Base-by-base conservation (phyloP, 371 early-diverging fungal species). In the Synchytrium microbalum region DNA sequence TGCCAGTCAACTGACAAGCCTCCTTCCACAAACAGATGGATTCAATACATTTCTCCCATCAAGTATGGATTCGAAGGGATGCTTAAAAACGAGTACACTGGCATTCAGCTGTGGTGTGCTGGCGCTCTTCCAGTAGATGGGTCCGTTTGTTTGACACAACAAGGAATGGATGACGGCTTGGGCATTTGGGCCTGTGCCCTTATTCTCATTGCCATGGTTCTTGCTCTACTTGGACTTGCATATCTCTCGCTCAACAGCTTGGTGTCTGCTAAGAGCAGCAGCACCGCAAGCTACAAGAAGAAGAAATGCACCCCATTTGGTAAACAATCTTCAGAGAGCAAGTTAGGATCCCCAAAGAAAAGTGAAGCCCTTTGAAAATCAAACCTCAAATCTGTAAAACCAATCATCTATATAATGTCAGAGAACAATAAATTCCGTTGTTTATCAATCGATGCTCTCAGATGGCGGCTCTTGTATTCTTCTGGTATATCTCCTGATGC, bases 21-120 rank as follows among this genome's bases (percentile, higher is more conserved):
- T 64, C 24, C 62, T 63, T 63, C 57, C 5, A 1, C 25, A 51
- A 25, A 58, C 2, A n/a, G 25, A 46, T 84, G 84, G 85, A 69
- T 85, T 64, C 77, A 84, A 61, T 81, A 83, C 69, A 60, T 84
- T 38, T 81, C 83, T 52, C 85, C 86, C 38, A 78, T 75, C 23
- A 59, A 63, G 46, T 76, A 72, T 32, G 65, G 72, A 5, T 76
- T 74, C 58, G 70, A 65, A 25, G 70, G 59, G 3, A 46, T 71
- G 24, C 52, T 80, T 69, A 86, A 84, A 16, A 29, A 56, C 30
- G 57, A 29, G 16, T 56, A 29, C 27, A 10, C 57, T 5, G 30
- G 57, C 57, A 56, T 25, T n/a, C 57, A 29, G 57, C 26, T 29
- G 26, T 56, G n/a, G 10, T 25, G 27, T n/a, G 10, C 5, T 10